Conservation (phyloP, 768 basidiomycete species). For the Mrakia blollopis region DNA sequence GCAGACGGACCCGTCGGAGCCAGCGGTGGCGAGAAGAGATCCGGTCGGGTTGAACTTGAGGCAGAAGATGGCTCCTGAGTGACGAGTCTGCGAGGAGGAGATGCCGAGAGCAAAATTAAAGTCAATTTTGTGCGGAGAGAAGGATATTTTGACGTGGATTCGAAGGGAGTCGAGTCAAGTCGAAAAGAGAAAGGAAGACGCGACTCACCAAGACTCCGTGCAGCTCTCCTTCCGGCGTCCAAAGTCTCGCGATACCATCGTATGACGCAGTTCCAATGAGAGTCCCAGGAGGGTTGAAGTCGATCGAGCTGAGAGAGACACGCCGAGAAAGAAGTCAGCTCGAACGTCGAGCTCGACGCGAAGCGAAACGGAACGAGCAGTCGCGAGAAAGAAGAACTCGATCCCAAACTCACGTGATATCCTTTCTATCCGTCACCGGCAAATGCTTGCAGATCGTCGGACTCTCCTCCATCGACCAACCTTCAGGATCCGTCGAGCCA, state of each 20-base stretch:
- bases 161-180: background rate
- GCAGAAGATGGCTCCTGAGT: slow-evolving; percentile 50
- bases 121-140: slow-evolving; percentile 39
- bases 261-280: slow-evolving; percentile 40
- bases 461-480: slow-evolving; percentile 20
- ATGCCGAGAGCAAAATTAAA: too few species aligned
- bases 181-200: background rate
- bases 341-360: too few species aligned
- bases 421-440: slow-evolving; percentile 32
- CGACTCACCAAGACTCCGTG: slow-evolving; percentile 15
- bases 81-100: slow-evolving; percentile 10
- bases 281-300: slow-evolving; percentile 34
- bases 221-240: slow-evolving; percentile 36
- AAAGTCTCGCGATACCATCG: slow-evolving; percentile 42
- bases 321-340: background rate
- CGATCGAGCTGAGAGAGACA: slow-evolving; percentile 12
- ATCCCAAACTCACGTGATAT: slow-evolving; percentile 21
- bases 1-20: slow-evolving; percentile 69
- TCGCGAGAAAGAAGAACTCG: background rate
- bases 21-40: slow-evolving; percentile 67
- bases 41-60: slow-evolving; percentile 70
- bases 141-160: slow-evolving; percentile 34
- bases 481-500: slow-evolving; percentile 7
- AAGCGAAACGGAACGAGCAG: background rate
- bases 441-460: slow-evolving; percentile 26